Conservation (phyloP, 768 basidiomycete genomes). For the Gymnopilus junonius region DNA sequence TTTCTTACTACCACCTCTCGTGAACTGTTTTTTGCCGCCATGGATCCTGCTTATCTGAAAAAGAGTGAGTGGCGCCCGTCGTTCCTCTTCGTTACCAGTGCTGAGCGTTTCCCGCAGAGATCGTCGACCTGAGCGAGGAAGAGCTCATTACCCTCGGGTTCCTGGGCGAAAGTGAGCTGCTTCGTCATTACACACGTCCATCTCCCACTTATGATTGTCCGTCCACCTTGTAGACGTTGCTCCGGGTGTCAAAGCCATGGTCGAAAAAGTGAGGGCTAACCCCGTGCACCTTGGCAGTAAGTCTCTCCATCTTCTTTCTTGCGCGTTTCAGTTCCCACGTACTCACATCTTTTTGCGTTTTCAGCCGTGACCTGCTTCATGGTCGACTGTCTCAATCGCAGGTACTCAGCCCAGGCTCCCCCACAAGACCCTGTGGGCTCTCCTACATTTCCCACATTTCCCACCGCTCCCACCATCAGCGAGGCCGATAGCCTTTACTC, state of each 20-base stretch:
- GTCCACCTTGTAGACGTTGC: too few species aligned
- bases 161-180: conserved; percentile 27
- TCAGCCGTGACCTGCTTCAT: conserved; percentile 33
- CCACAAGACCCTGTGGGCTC: too few species aligned
- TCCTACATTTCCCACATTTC: too few species aligned
- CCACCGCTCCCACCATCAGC: too few species aligned
- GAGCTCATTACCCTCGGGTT: conserved; percentile 25
- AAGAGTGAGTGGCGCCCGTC: conserved; percentile 33
- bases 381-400: conserved; percentile 25
- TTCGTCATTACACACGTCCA: conserved; percentile 28
- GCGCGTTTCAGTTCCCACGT: conserved; percentile 30
- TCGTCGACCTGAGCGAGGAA: conserved; percentile 27
- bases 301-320: conserved; percentile 29
- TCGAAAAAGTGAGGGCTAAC: conserved; percentile 26
- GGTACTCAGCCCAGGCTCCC: conserved; percentile 7
- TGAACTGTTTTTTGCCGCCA: conserved; percentile 9
- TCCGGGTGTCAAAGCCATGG: conserved; percentile 19
- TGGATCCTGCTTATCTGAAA: conserved; percentile 24
- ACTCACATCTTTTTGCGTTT: conserved; percentile 25
- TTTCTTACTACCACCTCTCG: too few species aligned
- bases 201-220: conserved; percentile 22
- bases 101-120: conserved; percentile 30
- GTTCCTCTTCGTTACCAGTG: conserved; percentile 24
- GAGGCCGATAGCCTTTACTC: conserved; percentile 17
- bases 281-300: conserved; percentile 23